Evolutionary conservation across 495 filamentous ascomycete species (phyloP).

Genomic region (Podospora tetraspora): DNA sequence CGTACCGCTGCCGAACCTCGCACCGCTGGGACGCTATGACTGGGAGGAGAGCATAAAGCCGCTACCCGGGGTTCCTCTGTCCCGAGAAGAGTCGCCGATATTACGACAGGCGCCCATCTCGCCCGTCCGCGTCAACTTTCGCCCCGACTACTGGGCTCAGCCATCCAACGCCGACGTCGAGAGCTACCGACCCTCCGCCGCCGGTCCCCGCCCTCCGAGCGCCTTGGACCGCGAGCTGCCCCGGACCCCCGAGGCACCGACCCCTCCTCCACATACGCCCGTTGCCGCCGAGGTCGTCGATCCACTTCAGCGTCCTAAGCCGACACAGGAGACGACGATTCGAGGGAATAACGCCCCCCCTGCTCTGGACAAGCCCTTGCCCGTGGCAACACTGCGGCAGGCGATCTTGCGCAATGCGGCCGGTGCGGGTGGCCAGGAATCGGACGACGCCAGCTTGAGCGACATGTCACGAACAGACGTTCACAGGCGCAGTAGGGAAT

Average conservation of each 20-base stretch:
- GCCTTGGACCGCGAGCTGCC: conserved; percentile 30
- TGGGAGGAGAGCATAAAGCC: conserved; percentile 32
- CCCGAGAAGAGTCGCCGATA: conserved; percentile 29
- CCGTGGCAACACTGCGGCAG: conserved; percentile 5
- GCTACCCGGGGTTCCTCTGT: conserved; percentile 25
- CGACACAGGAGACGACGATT: conserved; percentile 10
- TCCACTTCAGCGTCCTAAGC: background rate
- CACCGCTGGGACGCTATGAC: conserved; percentile 33
- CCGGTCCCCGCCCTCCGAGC: conserved; percentile 4
- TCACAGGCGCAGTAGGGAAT: conserved; percentile 45
- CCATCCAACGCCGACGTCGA: conserved; percentile 42
- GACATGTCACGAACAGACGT: conserved; percentile 29
- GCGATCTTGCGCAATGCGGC: conserved; percentile 11
- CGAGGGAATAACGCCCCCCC: conserved; percentile 3
- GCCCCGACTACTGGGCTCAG: conserved; percentile 37
- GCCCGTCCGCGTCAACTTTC: conserved; percentile 40
- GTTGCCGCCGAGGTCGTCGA: conserved; percentile 17
- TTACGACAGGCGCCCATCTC: conserved; percentile 38
- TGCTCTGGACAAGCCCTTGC: conserved; percentile 14
- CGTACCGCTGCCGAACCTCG: conserved; percentile 29
- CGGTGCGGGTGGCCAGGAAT: conserved; percentile 23
- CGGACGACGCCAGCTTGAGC: conserved; percentile 31
- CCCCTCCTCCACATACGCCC: conserved; percentile 36
- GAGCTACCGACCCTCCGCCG: conserved; percentile 18
- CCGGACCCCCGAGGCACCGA: conserved; percentile 33